phyloP scores from a whole-genome alignment of 1,284 basidiomycete species.

The Fomitiporia mediterranea region DNA sequence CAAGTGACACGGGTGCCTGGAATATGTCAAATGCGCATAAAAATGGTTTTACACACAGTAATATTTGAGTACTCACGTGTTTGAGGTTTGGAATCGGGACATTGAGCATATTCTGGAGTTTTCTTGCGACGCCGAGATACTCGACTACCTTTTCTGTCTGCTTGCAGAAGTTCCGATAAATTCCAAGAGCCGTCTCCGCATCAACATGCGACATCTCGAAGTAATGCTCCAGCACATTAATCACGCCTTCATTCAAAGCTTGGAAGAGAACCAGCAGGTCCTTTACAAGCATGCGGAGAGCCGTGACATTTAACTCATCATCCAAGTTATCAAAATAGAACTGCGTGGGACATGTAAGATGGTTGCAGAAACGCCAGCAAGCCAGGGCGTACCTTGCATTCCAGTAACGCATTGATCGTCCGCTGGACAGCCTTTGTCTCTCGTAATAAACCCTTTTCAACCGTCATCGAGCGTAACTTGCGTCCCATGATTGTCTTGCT shows the following conservation, averaged over 20 bases:
- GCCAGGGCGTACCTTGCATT: conserved; percentile 66
- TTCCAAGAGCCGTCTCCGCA: conserved; percentile 78
- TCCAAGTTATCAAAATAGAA: conserved; percentile 93
- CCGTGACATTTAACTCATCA: conserved; percentile 87
- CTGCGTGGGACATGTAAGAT: conserved; percentile 34
- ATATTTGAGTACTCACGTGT: conserved; percentile 55
- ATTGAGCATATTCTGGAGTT: conserved; percentile 88
- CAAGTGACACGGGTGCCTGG: conserved; percentile 90
- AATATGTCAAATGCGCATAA: not conserved
- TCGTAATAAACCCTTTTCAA: conserved; percentile 91
- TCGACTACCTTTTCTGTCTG: conserved; percentile 95
- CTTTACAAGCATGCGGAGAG: conserved; percentile 94
- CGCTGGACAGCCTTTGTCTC: conserved; percentile 91
- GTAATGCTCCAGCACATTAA: conserved; percentile 96
- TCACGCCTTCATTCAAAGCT: conserved; percentile 96
- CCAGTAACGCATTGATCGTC: conserved; percentile 82
- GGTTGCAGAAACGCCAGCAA: not conserved
- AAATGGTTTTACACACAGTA: not conserved
- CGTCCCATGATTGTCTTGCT: conserved; percentile 78
- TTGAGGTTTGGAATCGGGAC: conserved; percentile 92
- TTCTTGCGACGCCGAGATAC: conserved; percentile 89
- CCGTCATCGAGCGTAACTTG: conserved; percentile 86
- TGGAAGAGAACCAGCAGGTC: conserved; percentile 95
- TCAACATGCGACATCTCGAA: conserved; percentile 98
- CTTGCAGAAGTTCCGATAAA: conserved; percentile 94